phyloP scores from a whole-genome alignment of 306 rosid species.

The Gillenia trifoliata region DNA sequence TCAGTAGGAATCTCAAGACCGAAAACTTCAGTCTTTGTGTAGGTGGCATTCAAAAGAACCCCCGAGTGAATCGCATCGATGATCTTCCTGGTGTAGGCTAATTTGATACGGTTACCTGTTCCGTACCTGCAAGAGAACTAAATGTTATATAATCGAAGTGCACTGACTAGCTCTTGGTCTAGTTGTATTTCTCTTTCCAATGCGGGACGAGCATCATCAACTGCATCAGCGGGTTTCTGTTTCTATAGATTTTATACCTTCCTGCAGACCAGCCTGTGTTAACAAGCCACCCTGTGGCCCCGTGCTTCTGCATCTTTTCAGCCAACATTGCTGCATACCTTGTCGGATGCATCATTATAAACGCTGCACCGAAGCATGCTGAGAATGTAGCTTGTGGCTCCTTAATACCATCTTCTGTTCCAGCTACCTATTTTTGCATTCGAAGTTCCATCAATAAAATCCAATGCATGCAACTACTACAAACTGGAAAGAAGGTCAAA shows the following conservation, averaged over 20 bases:
- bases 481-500: not conserved
- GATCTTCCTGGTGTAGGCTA: conserved; percentile 71
- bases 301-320: conserved; percentile 83
- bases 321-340: conserved; percentile 89
- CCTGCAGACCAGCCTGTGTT: conserved; percentile 97
- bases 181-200: not conserved
- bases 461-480: not conserved
- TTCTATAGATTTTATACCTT: conserved; percentile 21
- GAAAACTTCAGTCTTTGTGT: conserved; percentile 58
- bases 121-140: conserved; percentile 54
- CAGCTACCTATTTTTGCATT: conserved; percentile 58
- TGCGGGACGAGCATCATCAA: not conserved
- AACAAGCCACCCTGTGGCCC: conserved; percentile 95
- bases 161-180: not conserved
- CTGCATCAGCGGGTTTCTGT: not conserved
- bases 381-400: conserved; percentile 98
- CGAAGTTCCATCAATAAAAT: not conserved
- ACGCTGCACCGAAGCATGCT: conserved; percentile 94
- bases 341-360: conserved; percentile 89
- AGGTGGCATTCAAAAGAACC: conserved; percentile 49
- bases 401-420: conserved; percentile 87
- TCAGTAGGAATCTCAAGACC: conserved; percentile 75
- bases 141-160: not conserved
- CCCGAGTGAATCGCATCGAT: conserved; percentile 89
- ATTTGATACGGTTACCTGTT: conserved; percentile 63